Evolutionary conservation across 202 grass and related monocot genomes (phyloP), one percentile per base, ranked within the genome.

Genomic region (Musa balbisiana): DNA sequence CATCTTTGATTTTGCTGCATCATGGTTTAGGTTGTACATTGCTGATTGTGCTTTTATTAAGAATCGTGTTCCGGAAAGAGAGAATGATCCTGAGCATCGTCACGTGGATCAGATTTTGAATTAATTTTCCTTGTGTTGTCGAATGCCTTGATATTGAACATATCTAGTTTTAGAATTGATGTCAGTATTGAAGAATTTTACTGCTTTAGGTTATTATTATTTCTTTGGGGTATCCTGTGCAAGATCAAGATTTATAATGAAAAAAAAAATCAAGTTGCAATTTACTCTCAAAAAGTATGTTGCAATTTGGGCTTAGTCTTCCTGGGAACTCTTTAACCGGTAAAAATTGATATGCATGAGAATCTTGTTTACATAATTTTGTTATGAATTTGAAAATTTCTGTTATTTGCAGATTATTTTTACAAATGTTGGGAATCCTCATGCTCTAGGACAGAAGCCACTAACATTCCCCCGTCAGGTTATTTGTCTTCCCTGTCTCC

Each of bases 341-440:
- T 24, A 14, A 59, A 59, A 43, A 24, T 29, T 67, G 64, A 29
- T 49, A 0, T 67, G 55, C 55, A 59, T 33, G 29, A 33, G 3
- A 33, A 33, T 43, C 4, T 43, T 43, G 29, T 33, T 33, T 33
- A 33, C 29, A 33, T 33, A 43, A 43, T 43, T 43, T 43, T 43
- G 33, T 43, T 43, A 43, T 43, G 24, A 43, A 26, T 51, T 3
- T 51, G 3, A 14, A n/a, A 16, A 22, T 49, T 43, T 68, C 12
- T 86, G 29, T 64, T 83, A 21, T 19, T 88, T 78, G 69, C 82
- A 88, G 96, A 99, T 99, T 85, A 90, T 99, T 87, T 99, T 99
- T 83, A 99, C 96, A 82, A 99, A 99, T 87, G 91, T 99, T 76
- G 96, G 96, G 50, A 99, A 99, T 76, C 96, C 96, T 11, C 96